Base-by-base conservation (phyloP, 2,329 filamentous ascomycete genomes). In the Sordariomycetes sp. region DNA sequence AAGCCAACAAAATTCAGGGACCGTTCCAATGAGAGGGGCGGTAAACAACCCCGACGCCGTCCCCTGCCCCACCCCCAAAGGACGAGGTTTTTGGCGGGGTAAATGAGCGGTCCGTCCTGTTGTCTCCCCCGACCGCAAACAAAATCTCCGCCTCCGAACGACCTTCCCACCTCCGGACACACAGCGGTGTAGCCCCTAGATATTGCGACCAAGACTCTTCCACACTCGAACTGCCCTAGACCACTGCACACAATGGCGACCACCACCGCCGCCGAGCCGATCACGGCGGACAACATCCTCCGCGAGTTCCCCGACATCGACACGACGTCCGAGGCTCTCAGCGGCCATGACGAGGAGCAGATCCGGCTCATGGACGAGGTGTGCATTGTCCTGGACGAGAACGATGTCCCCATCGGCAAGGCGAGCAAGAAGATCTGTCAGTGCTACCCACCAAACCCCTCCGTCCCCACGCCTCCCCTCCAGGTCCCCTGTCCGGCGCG, bases 331-430 rank as follows among this genome's bases (percentile, higher is more conserved):
- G 80, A 83, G 57, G 90, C 90, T 60, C 81, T 97, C 52, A 87
- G 87, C 59, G 94, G 93, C 56, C 95, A 97, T 76, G 92, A 97
- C 77, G 93, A 89, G 71, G 93, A 97, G 78, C 94, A 99, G 77
- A 96, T 97, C 67, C 87, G 93, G 55, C 76, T 99, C 67, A 99
- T 99, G 94, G 93, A 99, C 68, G 94, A 97, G 77, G 88, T 97
- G 55, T 99, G 94, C 80, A 97, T 99, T 70, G 94, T 99, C 20
- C 78, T 95, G 53, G 93, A 97, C 72, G 86, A 96, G 67, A 83
- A 97, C 67, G 94, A 97, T 72, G 78, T 84, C 66, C 92, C 93
- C 34, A 96, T 99, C 71, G 94, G 94, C 62, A 96, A 90, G 64
- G 93, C 90, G 56, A 96, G 89, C 85, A 97, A 99, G 83, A 99